Base-by-base conservation (phyloP, 2,329 filamentous ascomycete genomes). In the Teratosphaeria viscida region DNA sequence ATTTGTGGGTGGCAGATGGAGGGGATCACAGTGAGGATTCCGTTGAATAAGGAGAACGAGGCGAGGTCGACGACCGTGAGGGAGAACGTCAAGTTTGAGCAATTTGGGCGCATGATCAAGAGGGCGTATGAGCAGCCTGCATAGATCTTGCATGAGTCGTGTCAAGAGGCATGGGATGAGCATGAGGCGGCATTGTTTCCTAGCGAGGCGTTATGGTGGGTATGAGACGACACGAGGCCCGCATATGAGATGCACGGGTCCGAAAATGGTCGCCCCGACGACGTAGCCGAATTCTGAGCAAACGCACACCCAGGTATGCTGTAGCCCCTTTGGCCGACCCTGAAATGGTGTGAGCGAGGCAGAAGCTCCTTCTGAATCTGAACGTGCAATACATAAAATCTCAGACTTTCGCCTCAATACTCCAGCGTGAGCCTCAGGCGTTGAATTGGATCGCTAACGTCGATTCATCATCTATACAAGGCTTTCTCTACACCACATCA, bases 1-100 rank as follows among this genome's bases (percentile, higher is more conserved):
- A 76, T 80, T 14, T 94, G 88, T 71, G 90, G 88, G 65, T 99
- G 92, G 91, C 84, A 83, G 68, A 81, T 96, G 52, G 55, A 56
- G 26, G 84, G 80, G 34, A 72, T 73, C 47, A 76, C 71, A 62
- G 86, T 96, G 64, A 84, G 84, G 74, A 84, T 99, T 59, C 94
- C 94, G 59, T 80, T 87, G 71, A 99, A 99, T 79, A 89, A 94
- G 72, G 94, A 99, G 78, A 96, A 96, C 75, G 92, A 97, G 83
- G 94, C 91, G 53, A 90, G 95, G 81, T 94, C 94, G 76, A 88
- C 91, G 49, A 89, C 96, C 75, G 95, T 96, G 71, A 85, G 92
- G 69, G 94, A 99, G 81, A 92, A 94, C 66, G 94, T 99, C 71
- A 90, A 88, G 76, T 87, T 95, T 61, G 89, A 94, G 67, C 90